Percentiles rank a stretch among this genome's conserved stretches.
Evolutionary conservation across 2,329 filamentous ascomycete genomes (phyloP).

Genomic region (Periconia sp.): DNA sequence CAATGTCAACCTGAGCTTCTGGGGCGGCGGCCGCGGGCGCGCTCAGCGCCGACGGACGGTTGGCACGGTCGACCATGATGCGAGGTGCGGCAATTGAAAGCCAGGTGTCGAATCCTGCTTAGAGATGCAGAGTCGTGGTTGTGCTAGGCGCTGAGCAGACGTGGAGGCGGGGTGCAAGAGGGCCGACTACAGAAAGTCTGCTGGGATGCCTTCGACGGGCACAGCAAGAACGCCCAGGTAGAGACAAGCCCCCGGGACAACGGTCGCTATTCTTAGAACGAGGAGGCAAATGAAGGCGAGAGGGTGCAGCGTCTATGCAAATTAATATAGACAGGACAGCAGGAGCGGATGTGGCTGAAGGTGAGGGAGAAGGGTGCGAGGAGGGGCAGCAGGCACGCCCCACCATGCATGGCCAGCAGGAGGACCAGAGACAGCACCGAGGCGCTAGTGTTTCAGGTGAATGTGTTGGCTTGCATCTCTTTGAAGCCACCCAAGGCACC

Average conservation of each 20-base stretch:
- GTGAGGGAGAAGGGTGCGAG: not conserved
- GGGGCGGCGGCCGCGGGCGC: conserved; percentile 66
- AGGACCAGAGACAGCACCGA: conserved; percentile 11
- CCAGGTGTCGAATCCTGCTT: conserved; percentile 4
- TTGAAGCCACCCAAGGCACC: conserved; percentile 4
- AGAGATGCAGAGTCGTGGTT: not conserved
- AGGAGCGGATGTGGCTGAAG: not conserved
- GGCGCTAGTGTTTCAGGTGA: conserved; percentile 15
- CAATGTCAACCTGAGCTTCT: conserved; percentile 75
- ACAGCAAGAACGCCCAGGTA: too few relatives aligned
- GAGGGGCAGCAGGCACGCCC: conserved; percentile 1
- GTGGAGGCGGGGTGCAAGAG: not conserved
- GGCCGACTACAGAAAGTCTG: too few relatives aligned
- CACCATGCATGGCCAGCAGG: not conserved
- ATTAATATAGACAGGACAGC: too few relatives aligned
- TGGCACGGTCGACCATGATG: conserved; percentile 78
- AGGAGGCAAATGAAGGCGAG: not conserved
- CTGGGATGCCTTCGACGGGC: too few relatives aligned
- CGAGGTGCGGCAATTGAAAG: not conserved
- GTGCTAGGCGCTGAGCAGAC: not conserved
- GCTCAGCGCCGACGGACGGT: conserved; percentile 76
- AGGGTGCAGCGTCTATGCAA: too few relatives aligned
- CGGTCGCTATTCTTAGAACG: too few relatives aligned
- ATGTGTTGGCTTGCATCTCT: conserved; percentile 9
- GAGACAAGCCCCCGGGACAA: too few relatives aligned